Base-by-base conservation (phyloP, 2,329 filamentous ascomycete genomes). In the Venturia effusa region DNA sequence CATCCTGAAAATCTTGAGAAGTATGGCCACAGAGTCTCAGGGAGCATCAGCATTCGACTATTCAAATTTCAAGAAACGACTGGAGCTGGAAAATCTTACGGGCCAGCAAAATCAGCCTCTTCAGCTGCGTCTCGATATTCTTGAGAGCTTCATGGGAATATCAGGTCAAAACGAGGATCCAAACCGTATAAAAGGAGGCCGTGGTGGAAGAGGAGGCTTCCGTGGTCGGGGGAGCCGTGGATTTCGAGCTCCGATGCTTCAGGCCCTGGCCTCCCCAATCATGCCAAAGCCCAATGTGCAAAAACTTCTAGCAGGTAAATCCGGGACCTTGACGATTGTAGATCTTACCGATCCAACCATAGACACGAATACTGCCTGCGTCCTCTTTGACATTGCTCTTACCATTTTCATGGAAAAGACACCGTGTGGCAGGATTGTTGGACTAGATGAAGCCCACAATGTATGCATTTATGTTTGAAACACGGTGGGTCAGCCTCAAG, bases 391-490 rank as follows among this genome's bases (percentile, higher is more conserved):
- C 63, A 87, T 92, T 43, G 88, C 84, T 24, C 77, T 93, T 1
- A 80, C 80, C 1, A 74, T 89, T 0, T 90, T 90, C 69, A 72
- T 90, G 0, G 82, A 87, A n/a, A 78, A 83, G 60, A 73, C 79
- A 0, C 67, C 68, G 0, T 67, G 72, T 0, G 72, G 87, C 0
- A 80, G 84, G 6, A 77, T 92, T 41, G 74, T 92, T 17, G 88
- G 87, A 0, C 76, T 92, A 0, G 89, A 93, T 66, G 88, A 93
- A 70, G 89, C 89, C 0, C 89, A 94, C 71, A 92, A 92, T 69
- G 81, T 83, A 72, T 15, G 32, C 1, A 7, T 34, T 34, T 7
- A 39, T 11, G 37, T 15, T 39, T 39, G 37, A 39, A 39, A 2
- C 10, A 11, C 8, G 10, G 15, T 10, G 37, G 37, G 37, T 39